Evolutionary conservation across 495 filamentous ascomycete species (phyloP).

Genomic region (Penicillium desertorum): DNA sequence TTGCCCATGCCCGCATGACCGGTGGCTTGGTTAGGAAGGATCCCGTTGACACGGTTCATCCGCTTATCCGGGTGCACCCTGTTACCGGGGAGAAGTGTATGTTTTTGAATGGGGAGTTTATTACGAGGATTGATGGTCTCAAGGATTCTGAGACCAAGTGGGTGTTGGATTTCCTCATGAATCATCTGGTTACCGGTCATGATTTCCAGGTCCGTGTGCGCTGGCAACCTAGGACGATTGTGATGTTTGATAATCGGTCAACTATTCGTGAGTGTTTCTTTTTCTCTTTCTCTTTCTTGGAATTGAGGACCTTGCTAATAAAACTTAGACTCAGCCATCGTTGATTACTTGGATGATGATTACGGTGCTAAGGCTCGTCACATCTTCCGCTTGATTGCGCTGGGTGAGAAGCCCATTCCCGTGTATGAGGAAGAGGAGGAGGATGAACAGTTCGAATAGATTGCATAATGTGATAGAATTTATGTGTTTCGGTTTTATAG

Average conservation of each 20-base stretch:
- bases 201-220: constrained; percentile 89
- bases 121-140: constrained; percentile 71
- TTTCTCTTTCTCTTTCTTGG: not conserved
- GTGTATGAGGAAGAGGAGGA: constrained; percentile 40
- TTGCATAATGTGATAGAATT: constrained; percentile 26
- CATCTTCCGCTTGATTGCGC: constrained; percentile 53
- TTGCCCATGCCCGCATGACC: constrained; percentile 59
- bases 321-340: constrained; percentile 49
- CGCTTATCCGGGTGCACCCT: constrained; percentile 71
- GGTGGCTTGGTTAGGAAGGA: constrained; percentile 69
- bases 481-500: constrained; percentile 6
- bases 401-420: constrained; percentile 53
- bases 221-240: constrained; percentile 79
- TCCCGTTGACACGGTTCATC: constrained; percentile 66
- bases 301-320: constrained; percentile 6
- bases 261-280: constrained; percentile 51
- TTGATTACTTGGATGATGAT: constrained; percentile 53
- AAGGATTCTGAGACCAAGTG: constrained; percentile 58
- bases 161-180: constrained; percentile 82
- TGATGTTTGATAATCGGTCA: constrained; percentile 76
- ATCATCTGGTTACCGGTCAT: constrained; percentile 76
- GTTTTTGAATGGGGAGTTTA: constrained; percentile 79
- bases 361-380: constrained; percentile 47
- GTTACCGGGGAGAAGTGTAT: constrained; percentile 78
- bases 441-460: constrained; percentile 29